Evolutionary conservation across 805 yeast genomes (phyloP).

Genomic region (Pichia manshurica): DNA sequence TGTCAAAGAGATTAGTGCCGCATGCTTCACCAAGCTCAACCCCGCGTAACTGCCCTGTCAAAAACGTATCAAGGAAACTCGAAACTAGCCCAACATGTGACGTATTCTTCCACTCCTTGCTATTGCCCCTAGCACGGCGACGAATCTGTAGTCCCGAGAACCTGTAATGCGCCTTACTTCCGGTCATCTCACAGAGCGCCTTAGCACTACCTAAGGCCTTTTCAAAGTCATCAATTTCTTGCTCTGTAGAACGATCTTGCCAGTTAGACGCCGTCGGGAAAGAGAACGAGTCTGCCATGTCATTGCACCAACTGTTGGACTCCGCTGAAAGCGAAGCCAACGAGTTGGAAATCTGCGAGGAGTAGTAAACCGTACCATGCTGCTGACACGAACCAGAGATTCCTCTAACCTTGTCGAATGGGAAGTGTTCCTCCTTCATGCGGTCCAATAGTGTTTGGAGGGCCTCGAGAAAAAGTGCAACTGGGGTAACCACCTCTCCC

Average conservation of each 20-base stretch:
- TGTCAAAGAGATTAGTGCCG: slow-evolving; percentile 86
- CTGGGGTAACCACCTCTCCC: slow-evolving; percentile 71
- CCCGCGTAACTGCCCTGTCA: slow-evolving; percentile 56
- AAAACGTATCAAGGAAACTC: slow-evolving; percentile 65
- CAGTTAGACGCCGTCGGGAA: slow-evolving; percentile 75
- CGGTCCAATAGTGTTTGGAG: slow-evolving; percentile 54
- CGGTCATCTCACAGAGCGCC: slow-evolving; percentile 61
- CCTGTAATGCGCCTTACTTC: slow-evolving; percentile 83
- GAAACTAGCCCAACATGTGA: slow-evolving; percentile 68
- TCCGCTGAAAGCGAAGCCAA: slow-evolving; percentile 33
- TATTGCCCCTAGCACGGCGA: slow-evolving; percentile 51
- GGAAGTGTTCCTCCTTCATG: slow-evolving; percentile 48
- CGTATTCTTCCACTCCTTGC: slow-evolving; percentile 51
- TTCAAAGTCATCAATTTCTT: slow-evolving; percentile 61
- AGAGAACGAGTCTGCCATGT: slow-evolving; percentile 46
- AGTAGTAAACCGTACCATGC: slow-evolving; percentile 87
- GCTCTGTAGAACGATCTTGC: slow-evolving; percentile 88
- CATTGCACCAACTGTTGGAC: slow-evolving; percentile 42
- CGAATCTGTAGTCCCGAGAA: slow-evolving; percentile 92
- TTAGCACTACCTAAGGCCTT: slow-evolving; percentile 53
- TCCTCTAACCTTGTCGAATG: slow-evolving; percentile 54
- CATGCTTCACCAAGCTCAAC: slow-evolving; percentile 86
- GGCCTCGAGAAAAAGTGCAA: slow-evolving; percentile 87
- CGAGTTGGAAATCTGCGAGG: slow-evolving; percentile 38
- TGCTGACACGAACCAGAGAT: slow-evolving; percentile 88